A percentile compares a stretch with the other conserved stretches of the same genome.
These are phyloP conservation scores for Beauveria bassiana DNA, from an alignment of 2,329 filamentous ascomycete genomes.

Conservation along the genomic window DNA sequence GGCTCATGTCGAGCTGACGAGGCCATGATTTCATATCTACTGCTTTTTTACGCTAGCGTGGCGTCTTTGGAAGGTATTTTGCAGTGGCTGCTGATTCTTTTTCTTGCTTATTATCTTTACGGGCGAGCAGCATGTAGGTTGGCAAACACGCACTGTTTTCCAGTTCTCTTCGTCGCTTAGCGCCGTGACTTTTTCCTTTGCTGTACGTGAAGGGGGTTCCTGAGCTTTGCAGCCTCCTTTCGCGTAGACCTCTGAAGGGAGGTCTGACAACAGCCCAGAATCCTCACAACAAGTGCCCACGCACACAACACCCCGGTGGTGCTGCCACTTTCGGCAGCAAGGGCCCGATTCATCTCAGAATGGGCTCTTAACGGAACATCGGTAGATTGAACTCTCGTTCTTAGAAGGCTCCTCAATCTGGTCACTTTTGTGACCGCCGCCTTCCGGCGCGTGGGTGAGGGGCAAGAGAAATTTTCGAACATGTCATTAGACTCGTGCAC, in stretches of 20 bases:
- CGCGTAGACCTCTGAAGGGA: constrained; percentile 3
- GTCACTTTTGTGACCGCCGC: constrained; percentile 17
- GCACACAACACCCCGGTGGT: constrained; percentile 49
- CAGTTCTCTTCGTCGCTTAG: background rate
- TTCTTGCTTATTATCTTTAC: background rate
- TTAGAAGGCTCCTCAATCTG: constrained; percentile 31
- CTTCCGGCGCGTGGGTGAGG: constrained; percentile 25
- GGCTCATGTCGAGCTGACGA: constrained; percentile 12
- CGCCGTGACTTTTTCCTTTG: constrained; percentile 12
- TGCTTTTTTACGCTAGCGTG: constrained; percentile 25
- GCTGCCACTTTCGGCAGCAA: constrained; percentile 66
- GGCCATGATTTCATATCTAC: constrained; percentile 5
- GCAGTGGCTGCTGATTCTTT: background rate
- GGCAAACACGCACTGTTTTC: constrained; percentile 11
- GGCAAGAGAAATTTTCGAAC: constrained; percentile 37
- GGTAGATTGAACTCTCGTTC: constrained; percentile 47
- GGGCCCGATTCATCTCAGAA: constrained; percentile 61
- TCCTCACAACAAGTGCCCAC: background rate
- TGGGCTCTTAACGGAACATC: constrained; percentile 77
- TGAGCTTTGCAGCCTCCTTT: background rate
- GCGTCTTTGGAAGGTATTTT: constrained; percentile 22
- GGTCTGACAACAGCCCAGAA: background rate
- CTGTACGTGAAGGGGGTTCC: constrained; percentile 13
- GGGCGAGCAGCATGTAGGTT: constrained; percentile 9
- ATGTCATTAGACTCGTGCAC: constrained; percentile 16